Evolutionary conservation across 805 yeast species (phyloP).

Genomic region (Vanderwaltozyma tropicalis): DNA sequence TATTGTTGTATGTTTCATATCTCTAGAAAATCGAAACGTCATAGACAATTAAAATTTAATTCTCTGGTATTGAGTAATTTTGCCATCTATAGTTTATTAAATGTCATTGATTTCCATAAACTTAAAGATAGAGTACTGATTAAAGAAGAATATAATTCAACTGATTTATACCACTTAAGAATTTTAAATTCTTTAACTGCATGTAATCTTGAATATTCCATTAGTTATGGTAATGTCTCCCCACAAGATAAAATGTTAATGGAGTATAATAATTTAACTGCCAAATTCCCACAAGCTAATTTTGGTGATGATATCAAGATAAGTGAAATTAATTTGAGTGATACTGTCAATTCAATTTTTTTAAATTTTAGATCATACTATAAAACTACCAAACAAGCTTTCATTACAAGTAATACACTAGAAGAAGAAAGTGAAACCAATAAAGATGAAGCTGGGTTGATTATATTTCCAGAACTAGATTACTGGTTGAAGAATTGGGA

Average conservation of each 20-base stretch:
- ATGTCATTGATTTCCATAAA: slow-evolving; percentile 36
- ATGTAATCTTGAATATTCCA: slow-evolving; percentile 40
- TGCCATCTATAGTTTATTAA: slow-evolving; percentile 40
- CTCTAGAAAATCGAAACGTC: slow-evolving; percentile 39
- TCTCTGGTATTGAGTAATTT: slow-evolving; percentile 43
- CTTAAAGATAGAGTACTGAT: slow-evolving; percentile 31
- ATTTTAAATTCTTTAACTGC: slow-evolving; percentile 44
- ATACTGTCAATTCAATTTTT: slow-evolving; percentile 22
- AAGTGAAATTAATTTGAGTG: slow-evolving; percentile 38
- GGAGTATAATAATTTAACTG: slow-evolving; percentile 34
- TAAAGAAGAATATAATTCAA: slow-evolving; percentile 21
- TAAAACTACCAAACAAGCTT: slow-evolving; percentile 4
- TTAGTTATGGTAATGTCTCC: slow-evolving; percentile 35
- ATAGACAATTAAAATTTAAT: slow-evolving; percentile 40
- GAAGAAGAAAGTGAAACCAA: neutral
- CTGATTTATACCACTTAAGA: slow-evolving; percentile 44
- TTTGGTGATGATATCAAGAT: slow-evolving; percentile 47
- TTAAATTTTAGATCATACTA: slow-evolving; percentile 22
- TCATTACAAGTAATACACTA: neutral
- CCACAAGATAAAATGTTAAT: slow-evolving; percentile 19
- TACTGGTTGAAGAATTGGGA: slow-evolving; percentile 40
- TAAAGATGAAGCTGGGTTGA: neutral
- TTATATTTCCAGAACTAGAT: slow-evolving; percentile 29
- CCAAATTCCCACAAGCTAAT: slow-evolving; percentile 40
- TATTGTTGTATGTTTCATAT: slow-evolving; percentile 46